Conservation (phyloP, 2,329 filamentous ascomycete genomes). For the Cladophialophora immunda region DNA sequence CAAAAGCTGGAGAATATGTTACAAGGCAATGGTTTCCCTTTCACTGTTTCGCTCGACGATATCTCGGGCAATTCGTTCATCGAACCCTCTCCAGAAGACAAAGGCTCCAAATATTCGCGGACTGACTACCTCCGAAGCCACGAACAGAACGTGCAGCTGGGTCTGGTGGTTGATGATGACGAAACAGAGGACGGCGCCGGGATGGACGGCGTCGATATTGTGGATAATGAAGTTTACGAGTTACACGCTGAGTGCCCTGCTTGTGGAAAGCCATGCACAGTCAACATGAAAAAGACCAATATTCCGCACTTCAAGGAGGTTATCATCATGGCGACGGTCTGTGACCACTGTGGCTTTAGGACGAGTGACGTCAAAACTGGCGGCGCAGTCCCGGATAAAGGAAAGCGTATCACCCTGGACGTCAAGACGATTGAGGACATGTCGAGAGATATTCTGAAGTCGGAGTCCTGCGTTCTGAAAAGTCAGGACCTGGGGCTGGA, state of each 20-base stretch:
- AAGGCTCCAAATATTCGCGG: slow-evolving; percentile 89
- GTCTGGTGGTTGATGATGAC: slow-evolving; percentile 65
- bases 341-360: slow-evolving; percentile 89
- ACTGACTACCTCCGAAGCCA: slow-evolving; percentile 82
- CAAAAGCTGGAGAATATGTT: slow-evolving; percentile 79
- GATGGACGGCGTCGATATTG: slow-evolving; percentile 78
- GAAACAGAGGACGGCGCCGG: slow-evolving; percentile 55
- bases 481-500: slow-evolving; percentile 87
- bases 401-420: slow-evolving; percentile 80
- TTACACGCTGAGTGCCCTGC: slow-evolving; percentile 93
- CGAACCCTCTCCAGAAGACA: slow-evolving; percentile 77
- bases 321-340: slow-evolving; percentile 92
- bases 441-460: slow-evolving; percentile 92
- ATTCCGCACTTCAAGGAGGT: slow-evolving; percentile 99
- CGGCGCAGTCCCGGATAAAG: slow-evolving; percentile 85
- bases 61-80: slow-evolving; percentile 97
- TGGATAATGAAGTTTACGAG: slow-evolving; percentile 90
- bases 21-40: slow-evolving; percentile 79
- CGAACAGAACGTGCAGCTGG: slow-evolving; percentile 86
- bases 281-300: slow-evolving; percentile 98
- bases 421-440: slow-evolving; percentile 78
- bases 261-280: slow-evolving; percentile 83
- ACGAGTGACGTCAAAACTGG: slow-evolving; percentile 98
- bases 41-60: slow-evolving; percentile 88
- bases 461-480: slow-evolving; percentile 85